These are phyloP conservation scores for Suillus ampliporus DNA, from an alignment of 768 basidiomycete species.

Conservation along the genomic window DNA sequence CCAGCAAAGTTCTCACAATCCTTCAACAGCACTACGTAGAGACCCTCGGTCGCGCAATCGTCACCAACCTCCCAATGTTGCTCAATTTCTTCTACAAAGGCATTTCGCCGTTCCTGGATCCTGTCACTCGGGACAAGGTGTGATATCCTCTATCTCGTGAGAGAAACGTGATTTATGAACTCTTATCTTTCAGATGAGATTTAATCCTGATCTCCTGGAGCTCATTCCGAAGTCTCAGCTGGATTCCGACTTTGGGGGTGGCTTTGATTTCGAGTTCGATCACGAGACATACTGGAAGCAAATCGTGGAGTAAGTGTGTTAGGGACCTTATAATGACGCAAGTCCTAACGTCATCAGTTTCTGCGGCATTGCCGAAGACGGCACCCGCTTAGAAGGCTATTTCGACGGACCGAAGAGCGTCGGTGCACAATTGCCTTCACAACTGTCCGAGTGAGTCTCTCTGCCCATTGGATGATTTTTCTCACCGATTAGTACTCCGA, in stretches of 20 bases:
- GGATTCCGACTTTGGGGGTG: constrained; percentile 84
- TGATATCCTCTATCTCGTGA: neutral
- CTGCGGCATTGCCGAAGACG: constrained; percentile 61
- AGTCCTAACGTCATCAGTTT: constrained; percentile 41
- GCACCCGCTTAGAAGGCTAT: constrained; percentile 47
- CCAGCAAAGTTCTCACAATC: constrained; percentile 77
- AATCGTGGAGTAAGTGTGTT: constrained; percentile 61
- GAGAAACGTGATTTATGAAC: constrained; percentile 6
- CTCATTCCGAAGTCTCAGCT: constrained; percentile 78
- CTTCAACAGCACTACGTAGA: constrained; percentile 91
- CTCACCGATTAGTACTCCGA: neutral
- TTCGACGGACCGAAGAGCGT: constrained; percentile 30
- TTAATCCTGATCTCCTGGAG: constrained; percentile 82
- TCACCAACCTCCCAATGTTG: constrained; percentile 79
- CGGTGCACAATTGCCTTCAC: neutral
- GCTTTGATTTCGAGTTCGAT: constrained; percentile 76
- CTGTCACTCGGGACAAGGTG: constrained; percentile 89
- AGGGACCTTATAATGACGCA: neutral
- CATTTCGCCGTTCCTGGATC: constrained; percentile 86
- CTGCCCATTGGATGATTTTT: neutral
- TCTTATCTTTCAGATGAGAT: constrained; percentile 66
- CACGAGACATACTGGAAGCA: constrained; percentile 80
- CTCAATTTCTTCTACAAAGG: constrained; percentile 82
- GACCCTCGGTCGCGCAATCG: constrained; percentile 82
- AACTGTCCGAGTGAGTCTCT: neutral